These are phyloP conservation scores for Pyrenophora tritici-repentis DNA, from an alignment of 2,329 filamentous ascomycete genomes.

Conservation along the genomic window DNA sequence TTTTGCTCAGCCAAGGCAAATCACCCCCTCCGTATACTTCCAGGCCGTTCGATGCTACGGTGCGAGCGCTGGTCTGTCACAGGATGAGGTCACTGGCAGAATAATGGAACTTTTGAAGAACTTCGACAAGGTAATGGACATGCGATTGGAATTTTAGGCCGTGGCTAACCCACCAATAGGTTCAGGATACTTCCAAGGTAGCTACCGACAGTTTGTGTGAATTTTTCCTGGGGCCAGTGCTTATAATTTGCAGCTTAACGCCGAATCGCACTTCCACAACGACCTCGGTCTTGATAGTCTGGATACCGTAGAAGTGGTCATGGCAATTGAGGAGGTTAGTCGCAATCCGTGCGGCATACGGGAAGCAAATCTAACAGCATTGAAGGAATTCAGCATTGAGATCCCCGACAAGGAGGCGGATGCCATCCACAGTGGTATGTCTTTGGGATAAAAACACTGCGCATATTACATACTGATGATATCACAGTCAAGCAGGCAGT, in stretches of 20 bases:
- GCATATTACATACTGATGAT: constrained; percentile 38
- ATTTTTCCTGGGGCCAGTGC: constrained; percentile 6
- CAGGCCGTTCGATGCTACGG: constrained; percentile 84
- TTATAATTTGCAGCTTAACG: constrained; percentile 69
- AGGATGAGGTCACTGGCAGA: constrained; percentile 85
- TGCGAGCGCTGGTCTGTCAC: constrained; percentile 74
- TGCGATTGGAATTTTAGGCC: constrained; percentile 16
- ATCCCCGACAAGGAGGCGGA: constrained; percentile 98
- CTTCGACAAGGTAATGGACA: constrained; percentile 84
- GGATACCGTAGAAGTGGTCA: constrained; percentile 98
- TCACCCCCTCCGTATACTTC: constrained; percentile 66
- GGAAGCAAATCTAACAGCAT: constrained; percentile 16
- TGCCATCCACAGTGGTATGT: constrained; percentile 88
- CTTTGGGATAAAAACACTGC: background rate
- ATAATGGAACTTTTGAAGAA: constrained; percentile 92
- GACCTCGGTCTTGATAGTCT: constrained; percentile 96
- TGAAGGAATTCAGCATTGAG: constrained; percentile 84
- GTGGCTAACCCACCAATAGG: constrained; percentile 56
- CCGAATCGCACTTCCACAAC: constrained; percentile 88
- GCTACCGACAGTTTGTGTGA: constrained; percentile 1
- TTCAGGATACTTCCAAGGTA: constrained; percentile 65
- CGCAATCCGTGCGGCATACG: constrained; percentile 7
- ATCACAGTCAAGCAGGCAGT: constrained; percentile 85
- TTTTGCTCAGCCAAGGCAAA: constrained; percentile 65
- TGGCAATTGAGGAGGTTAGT: constrained; percentile 96